A percentile compares a stretch with the other conserved stretches of the same genome.
Conservation (phyloP, 345 rosid species). For the Cardiospermum halicacabum region DNA sequence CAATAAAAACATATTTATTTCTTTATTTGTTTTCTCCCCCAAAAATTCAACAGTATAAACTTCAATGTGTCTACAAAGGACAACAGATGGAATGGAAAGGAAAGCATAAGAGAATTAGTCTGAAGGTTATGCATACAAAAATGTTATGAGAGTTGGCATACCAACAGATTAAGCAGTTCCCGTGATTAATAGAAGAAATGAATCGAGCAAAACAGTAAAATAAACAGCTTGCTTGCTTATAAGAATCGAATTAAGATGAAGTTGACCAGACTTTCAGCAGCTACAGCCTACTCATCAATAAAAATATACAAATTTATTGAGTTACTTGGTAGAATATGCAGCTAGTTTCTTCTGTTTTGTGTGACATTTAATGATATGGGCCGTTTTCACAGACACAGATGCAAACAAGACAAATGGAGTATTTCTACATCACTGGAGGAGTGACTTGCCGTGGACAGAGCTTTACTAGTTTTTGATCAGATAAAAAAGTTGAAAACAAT, state of each 20-base stretch:
- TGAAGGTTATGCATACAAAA: not conserved
- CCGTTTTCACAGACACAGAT: not conserved
- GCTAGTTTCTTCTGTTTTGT: not conserved
- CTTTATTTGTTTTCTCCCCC: no score
- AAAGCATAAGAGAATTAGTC: no score
- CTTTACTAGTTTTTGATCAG: not conserved
- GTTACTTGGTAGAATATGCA: not conserved
- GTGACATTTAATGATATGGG: not conserved
- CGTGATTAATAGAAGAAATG: constrained; percentile 43
- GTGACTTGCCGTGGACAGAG: not conserved
- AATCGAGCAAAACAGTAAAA: not conserved
- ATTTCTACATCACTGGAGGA: not conserved
- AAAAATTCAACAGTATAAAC: no score
- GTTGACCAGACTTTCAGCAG: constrained; percentile 92
- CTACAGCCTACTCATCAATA: constrained; percentile 68
- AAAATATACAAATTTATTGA: constrained; percentile 9
- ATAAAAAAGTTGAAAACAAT: not conserved
- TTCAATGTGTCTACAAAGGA: not conserved
- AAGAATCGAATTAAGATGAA: constrained; percentile 79
- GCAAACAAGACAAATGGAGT: not conserved
- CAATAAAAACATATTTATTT: no score
- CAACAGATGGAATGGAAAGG: not conserved
- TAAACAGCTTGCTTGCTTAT: constrained; percentile 56
- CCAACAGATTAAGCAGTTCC: constrained; percentile 72
- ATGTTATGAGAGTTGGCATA: constrained; percentile 18